These are phyloP conservation scores for Solanum hybrid DNA, from an alignment of 305 asterid genomes.

Conservation along the genomic window DNA sequence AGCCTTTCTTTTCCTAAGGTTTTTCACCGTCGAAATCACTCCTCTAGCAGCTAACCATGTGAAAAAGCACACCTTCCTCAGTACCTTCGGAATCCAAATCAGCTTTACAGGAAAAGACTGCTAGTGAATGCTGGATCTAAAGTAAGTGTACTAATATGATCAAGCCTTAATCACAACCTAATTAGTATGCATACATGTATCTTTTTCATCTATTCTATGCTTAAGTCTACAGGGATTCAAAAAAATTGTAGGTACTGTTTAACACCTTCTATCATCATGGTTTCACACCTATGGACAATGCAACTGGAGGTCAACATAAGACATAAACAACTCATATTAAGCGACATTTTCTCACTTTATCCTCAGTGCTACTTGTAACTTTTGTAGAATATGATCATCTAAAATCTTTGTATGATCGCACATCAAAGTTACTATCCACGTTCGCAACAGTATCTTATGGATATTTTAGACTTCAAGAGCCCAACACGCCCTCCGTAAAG, in stretches of 20 bases:
- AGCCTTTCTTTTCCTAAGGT: not conserved
- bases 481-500: not conserved
- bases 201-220: not conserved
- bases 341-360: not conserved
- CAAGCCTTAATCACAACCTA: not conserved
- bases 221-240: not conserved
- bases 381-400: not conserved
- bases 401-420: not conserved
- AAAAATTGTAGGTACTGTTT: not conserved
- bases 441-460: not conserved
- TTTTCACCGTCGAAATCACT: not conserved
- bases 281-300: not conserved
- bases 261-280: not conserved
- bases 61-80: not conserved
- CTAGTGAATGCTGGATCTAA: not conserved
- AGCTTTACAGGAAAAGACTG: not conserved
- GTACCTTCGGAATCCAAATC: not conserved
- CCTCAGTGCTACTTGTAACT: not conserved
- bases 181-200: not conserved
- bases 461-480: not conserved
- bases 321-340: not conserved
- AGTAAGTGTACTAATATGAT: not conserved
- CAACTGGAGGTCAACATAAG: not conserved
- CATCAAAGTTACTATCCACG: not conserved
- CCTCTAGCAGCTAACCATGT: not conserved